Evolutionary conservation across 148 eudicot species (phyloP).

Genomic region (Camellia lanceoleosa): DNA sequence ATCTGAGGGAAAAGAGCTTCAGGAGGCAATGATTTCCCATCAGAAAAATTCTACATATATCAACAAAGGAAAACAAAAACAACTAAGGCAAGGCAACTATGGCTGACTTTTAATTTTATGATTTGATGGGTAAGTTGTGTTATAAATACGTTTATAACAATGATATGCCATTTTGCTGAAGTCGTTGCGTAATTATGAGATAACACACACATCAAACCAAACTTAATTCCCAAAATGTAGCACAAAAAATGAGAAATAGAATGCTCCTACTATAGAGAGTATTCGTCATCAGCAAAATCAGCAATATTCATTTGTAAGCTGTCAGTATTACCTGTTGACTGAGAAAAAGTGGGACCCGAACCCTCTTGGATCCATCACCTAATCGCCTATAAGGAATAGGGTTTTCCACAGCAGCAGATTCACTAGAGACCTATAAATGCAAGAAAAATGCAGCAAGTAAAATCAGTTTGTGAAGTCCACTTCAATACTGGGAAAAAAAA

Average conservation of each 20-base stretch:
- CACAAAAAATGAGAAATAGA: neutral
- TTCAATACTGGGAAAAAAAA: neutral
- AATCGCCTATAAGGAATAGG: constrained; percentile 52
- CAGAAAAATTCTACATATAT: neutral
- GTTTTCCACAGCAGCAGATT: constrained; percentile 35
- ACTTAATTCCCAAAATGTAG: neutral
- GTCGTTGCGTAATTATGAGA: neutral
- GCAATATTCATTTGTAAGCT: neutral
- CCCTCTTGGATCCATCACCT: constrained; percentile 88
- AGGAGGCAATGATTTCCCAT: neutral
- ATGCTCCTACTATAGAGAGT: neutral
- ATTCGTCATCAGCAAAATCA: neutral
- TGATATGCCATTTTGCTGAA: neutral
- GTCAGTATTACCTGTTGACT: constrained; percentile 51
- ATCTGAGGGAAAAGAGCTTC: too few species aligned
- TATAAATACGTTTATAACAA: neutral
- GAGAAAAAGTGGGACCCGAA: constrained; percentile 58
- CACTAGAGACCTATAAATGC: constrained; percentile 41
- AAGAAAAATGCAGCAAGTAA: neutral
- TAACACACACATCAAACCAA: neutral
- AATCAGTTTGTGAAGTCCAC: neutral
- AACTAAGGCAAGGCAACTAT: neutral
- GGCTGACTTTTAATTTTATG: neutral
- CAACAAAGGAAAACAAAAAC: neutral
- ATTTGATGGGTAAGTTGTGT: neutral